phyloP scores from a whole-genome alignment of 2,329 filamentous ascomycete species.

The Penicillium rolfsii region DNA sequence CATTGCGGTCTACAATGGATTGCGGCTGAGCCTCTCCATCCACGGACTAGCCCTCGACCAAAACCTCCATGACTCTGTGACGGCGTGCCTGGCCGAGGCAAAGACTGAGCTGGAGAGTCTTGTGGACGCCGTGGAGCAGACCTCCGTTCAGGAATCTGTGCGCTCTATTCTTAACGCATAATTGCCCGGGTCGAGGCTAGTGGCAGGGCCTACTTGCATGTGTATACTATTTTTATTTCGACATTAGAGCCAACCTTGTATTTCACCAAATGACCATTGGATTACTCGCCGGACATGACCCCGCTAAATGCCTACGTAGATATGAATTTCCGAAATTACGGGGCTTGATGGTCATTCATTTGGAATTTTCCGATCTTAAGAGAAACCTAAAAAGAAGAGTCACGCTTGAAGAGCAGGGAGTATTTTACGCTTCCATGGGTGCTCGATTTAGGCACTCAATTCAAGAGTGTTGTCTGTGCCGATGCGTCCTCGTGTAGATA shows the following conservation, averaged over 20 bases:
- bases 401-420: not conserved
- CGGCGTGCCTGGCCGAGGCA: conserved; percentile 46
- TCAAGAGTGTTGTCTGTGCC: conserved; percentile 74
- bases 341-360: not conserved
- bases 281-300: not conserved
- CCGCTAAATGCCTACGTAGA: not conserved
- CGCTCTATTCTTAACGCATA: conserved; percentile 1
- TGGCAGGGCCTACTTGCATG: conserved; percentile 12
- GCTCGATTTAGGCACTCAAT: conserved; percentile 35
- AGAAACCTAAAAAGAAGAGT: conserved; percentile 1
- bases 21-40: conserved; percentile 45
- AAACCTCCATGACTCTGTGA: conserved; percentile 30
- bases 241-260: conserved; percentile 27
- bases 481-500: conserved; percentile 68
- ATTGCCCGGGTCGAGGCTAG: not conserved
- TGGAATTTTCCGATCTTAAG: not conserved
- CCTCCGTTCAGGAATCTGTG: conserved; percentile 5
- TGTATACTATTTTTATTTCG: conserved; percentile 30
- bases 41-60: conserved; percentile 34
- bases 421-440: not conserved
- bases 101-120: conserved; percentile 36
- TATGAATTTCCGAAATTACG: not conserved
- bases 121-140: conserved; percentile 3
- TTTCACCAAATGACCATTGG: conserved; percentile 20
- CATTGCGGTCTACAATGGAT: conserved; percentile 47